phyloP scores from a whole-genome alignment of 2,329 filamentous ascomycete species.

The Hymenoscyphus linearis region DNA sequence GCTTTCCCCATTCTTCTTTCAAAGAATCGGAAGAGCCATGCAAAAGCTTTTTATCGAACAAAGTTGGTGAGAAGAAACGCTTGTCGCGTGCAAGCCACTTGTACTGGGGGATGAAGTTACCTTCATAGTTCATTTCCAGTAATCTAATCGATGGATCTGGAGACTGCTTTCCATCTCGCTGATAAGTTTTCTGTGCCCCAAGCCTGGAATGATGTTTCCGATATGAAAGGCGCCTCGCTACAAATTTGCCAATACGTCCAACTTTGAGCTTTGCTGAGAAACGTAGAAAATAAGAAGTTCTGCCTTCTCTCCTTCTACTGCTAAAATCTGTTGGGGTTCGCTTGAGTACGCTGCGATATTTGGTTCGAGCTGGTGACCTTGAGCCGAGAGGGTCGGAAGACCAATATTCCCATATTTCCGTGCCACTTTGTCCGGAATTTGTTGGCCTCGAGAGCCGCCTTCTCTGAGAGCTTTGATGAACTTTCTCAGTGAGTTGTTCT shows the following conservation, averaged over 20 bases:
- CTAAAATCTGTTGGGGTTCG: background rate
- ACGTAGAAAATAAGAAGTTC: background rate
- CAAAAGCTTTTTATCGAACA: background rate
- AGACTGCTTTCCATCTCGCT: background rate
- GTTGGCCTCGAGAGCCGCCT: background rate
- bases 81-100: background rate
- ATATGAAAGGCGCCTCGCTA: background rate
- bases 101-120: background rate
- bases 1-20: conserved; percentile 10
- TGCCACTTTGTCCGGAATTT: background rate
- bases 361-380: background rate
- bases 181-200: background rate
- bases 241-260: background rate
- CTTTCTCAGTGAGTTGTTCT: background rate
- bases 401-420: background rate
- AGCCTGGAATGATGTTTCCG: background rate
- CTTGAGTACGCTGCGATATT: background rate
- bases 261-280: background rate
- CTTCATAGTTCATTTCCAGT: background rate
- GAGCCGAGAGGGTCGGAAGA: background rate
- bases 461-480: background rate
- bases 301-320: background rate
- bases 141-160: background rate
- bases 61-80: background rate
- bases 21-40: conserved; percentile 2